A percentile compares a stretch with the other conserved stretches of the same genome.
Evolutionary conservation across 2,329 filamentous ascomycete species (phyloP).

Genomic region (Scleromitrula shiraiana): DNA sequence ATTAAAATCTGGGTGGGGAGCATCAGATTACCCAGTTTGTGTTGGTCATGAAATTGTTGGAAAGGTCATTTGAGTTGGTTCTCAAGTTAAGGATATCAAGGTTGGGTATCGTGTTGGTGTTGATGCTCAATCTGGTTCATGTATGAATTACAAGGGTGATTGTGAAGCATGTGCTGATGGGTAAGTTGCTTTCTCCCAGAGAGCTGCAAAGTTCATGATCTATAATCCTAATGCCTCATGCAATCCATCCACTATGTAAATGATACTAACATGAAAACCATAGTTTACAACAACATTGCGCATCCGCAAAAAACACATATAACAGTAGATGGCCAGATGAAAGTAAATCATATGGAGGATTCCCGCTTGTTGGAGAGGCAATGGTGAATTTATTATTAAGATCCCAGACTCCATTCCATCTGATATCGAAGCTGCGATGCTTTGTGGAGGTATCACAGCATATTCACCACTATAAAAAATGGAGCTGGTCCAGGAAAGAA

Average conservation of each 20-base stretch:
- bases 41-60: conserved; percentile 45
- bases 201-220: no score
- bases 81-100: conserved; percentile 48
- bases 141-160: conserved; percentile 27
- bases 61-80: conserved; percentile 42
- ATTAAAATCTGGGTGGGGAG: conserved; percentile 22
- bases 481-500: conserved; percentile 61
- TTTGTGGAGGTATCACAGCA: conserved; percentile 71
- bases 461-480: conserved; percentile 61
- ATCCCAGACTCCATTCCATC: conserved; percentile 46
- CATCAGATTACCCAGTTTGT: conserved; percentile 31
- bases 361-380: conserved; percentile 42
- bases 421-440: conserved; percentile 54
- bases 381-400: conserved; percentile 51
- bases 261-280: not conserved
- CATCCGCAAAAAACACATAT: conserved; percentile 35
- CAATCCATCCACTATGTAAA: no score
- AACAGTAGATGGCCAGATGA: conserved; percentile 30
- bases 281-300: conserved; percentile 1
- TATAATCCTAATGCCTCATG: no score
- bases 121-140: conserved; percentile 42
- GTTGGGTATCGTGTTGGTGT: conserved; percentile 45
- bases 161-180: conserved; percentile 43
- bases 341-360: conserved; percentile 44
- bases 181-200: conserved; percentile 20